phyloP scores from a whole-genome alignment of 176 grass and related monocot species.

The Secale cereale region DNA sequence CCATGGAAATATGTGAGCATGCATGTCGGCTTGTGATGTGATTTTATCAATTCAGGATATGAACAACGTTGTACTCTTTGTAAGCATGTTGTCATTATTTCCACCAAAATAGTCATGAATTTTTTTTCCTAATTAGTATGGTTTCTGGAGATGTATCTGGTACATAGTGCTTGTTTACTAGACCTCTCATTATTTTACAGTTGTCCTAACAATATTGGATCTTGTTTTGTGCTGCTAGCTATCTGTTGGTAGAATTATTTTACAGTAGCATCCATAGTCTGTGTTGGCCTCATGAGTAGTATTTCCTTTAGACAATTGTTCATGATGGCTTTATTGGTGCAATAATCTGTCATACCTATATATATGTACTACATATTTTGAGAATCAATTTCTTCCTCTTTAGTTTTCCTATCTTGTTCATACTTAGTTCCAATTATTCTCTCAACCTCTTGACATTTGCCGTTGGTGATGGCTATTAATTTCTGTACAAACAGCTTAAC shows the following conservation, averaged over 20 bases:
- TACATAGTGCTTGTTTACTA: neutral
- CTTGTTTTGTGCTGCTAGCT: neutral
- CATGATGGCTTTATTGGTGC: neutral
- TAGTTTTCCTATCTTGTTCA: neutral
- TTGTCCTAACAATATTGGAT: neutral
- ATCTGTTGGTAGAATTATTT: neutral
- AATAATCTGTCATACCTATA: neutral
- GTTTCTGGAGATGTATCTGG: neutral
- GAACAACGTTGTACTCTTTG: neutral
- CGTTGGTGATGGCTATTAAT: neutral
- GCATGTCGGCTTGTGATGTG: constrained; percentile 5
- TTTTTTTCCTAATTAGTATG: neutral
- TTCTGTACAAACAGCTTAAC: neutral
- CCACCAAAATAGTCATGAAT: neutral
- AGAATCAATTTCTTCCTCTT: neutral
- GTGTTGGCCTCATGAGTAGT: neutral
- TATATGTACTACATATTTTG: neutral
- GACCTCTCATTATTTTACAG: neutral
- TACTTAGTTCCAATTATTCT: neutral
- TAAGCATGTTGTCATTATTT: neutral
- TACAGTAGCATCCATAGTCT: neutral
- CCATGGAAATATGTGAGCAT: constrained; percentile 19
- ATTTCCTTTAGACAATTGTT: neutral
- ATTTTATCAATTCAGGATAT: neutral
- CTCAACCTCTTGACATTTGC: neutral